Base-by-base conservation (phyloP, 345 rosid species). In the Salix suchowensis region DNA sequence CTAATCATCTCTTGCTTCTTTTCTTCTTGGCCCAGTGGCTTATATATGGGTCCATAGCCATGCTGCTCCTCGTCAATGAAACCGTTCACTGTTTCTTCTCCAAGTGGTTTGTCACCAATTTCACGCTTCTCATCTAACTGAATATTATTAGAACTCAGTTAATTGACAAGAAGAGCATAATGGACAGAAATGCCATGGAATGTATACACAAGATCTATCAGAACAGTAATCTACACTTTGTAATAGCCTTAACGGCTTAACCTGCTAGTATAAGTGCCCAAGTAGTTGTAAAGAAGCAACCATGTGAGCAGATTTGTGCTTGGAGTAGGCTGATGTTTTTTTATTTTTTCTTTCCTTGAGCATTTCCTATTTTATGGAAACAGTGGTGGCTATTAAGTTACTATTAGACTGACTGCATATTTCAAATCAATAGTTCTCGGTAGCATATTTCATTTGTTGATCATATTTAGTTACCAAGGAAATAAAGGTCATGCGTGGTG, bases 61-160 rank as follows among this genome's bases (percentile, higher is more conserved):
- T 65, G 70, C 77, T 37, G 70, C 77, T 80, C 75, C 46, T 77
- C 72, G 14, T 68, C 61, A 15, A 11, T 72, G 52, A n/a, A n/a
- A 26, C 34, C 62, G 24, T 76, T 72, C 0, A 58, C 40, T 61
- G 52, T 74, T 55, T 73, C 77, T 77, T 67, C 78, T 78, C 64
- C 64, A 10, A 30, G 73, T n/a, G 42, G 71, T 23, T 11, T 52
- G 48, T 23, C 72, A 26, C 67, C 48, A 5, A 6, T 71, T 70
- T 80, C 86, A 75, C 64, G 84, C 85, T 78, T 81, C 82, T 76
- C 80, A 60, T 73, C 83, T 74, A 80, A 80, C 92, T 91, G 88
- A 70, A 82, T 50, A 37, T 39, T 70, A 76, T 26, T 16, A 10
- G 4, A 67, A 65, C 69, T 80, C 68, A 60, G 76, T 65, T 52